These are phyloP conservation scores for Blastomyces silverae DNA, from an alignment of 2,329 filamentous ascomycete genomes.

Conservation along the genomic window DNA sequence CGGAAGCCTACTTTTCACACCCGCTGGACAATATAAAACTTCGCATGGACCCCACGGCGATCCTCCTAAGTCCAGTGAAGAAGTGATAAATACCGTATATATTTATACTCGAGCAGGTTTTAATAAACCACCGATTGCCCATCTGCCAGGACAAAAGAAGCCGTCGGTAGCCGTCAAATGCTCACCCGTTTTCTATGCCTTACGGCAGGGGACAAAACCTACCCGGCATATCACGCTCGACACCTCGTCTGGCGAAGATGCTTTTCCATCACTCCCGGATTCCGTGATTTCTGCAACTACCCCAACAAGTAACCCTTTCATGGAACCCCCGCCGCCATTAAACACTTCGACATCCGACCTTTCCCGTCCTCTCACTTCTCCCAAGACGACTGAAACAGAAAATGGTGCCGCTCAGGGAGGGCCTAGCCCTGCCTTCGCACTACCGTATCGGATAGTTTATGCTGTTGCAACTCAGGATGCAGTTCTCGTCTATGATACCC, in stretches of 20 bases:
- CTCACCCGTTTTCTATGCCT: conserved; percentile 79
- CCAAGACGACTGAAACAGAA: conserved; percentile 47
- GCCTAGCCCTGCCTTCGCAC: conserved; percentile 61
- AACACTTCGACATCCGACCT: conserved; percentile 48
- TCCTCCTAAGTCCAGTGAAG: conserved; percentile 65
- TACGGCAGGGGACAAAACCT: conserved; percentile 59
- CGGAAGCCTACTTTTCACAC: conserved; percentile 86
- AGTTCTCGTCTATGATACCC: conserved; percentile 90
- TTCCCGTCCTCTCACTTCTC: conserved; percentile 49
- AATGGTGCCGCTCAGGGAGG: conserved; percentile 49
- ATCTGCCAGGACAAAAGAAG: conserved; percentile 95
- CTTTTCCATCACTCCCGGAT: conserved; percentile 76
- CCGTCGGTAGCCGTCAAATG: conserved; percentile 93
- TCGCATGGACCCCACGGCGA: conserved; percentile 62
- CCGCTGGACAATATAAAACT: conserved; percentile 89
- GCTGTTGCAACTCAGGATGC: conserved; percentile 96
- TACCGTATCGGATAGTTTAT: conserved; percentile 92
- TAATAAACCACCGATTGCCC: conserved; percentile 91
- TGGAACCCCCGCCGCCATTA: conserved; percentile 73
- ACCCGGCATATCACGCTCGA: conserved; percentile 93
- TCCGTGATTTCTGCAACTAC: conserved; percentile 58
- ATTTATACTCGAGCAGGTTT: conserved; percentile 95
- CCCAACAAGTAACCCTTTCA: conserved; percentile 46
- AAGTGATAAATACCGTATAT: conserved; percentile 95
- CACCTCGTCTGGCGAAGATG: conserved; percentile 78